phyloP scores from a whole-genome alignment of 805 yeast species.

The Candida sithepensis region DNA sequence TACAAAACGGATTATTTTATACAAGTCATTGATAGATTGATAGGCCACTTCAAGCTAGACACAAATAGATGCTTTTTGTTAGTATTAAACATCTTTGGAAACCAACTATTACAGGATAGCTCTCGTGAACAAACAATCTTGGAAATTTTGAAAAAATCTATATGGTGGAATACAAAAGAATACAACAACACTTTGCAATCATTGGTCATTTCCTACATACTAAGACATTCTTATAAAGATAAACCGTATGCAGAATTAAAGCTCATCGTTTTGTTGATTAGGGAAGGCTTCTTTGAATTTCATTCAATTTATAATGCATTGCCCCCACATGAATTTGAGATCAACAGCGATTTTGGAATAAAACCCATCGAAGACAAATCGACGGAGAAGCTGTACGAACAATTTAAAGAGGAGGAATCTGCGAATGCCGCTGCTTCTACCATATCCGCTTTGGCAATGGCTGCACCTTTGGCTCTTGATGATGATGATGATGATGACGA shows the following conservation, averaged over 20 bases:
- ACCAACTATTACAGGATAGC: conserved; percentile 34
- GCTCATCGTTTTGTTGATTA: conserved; percentile 53
- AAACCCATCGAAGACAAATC: conserved; percentile 20
- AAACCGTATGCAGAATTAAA: conserved; percentile 19
- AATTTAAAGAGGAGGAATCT: conserved; percentile 45
- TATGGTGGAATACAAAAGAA: conserved; percentile 51
- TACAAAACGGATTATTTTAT: conserved; percentile 42
- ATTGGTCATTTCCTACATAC: conserved; percentile 19
- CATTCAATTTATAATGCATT: conserved; percentile 56
- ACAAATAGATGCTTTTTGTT: conserved; percentile 66
- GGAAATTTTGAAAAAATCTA: conserved; percentile 46
- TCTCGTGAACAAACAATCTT: conserved; percentile 44
- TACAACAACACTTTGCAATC: conserved; percentile 19
- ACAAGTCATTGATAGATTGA: conserved; percentile 49
- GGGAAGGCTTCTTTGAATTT: conserved; percentile 62
- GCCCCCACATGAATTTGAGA: conserved; percentile 39
- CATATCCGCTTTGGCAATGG: conserved; percentile 80
- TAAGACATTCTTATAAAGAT: conserved; percentile 40
- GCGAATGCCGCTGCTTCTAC: conserved; percentile 57
- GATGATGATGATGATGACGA: conserved; percentile 49
- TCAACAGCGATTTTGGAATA: conserved; percentile 15
- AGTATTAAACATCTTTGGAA: conserved; percentile 49
- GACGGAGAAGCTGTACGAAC: conserved; percentile 40
- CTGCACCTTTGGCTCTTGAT: conserved; percentile 76
- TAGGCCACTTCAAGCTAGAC: conserved; percentile 76